A percentile compares a stretch with the other conserved stretches of the same genome.
These are phyloP conservation scores for Saturnispora besseyi DNA, from an alignment of 805 yeast species.

Conservation along the genomic window DNA sequence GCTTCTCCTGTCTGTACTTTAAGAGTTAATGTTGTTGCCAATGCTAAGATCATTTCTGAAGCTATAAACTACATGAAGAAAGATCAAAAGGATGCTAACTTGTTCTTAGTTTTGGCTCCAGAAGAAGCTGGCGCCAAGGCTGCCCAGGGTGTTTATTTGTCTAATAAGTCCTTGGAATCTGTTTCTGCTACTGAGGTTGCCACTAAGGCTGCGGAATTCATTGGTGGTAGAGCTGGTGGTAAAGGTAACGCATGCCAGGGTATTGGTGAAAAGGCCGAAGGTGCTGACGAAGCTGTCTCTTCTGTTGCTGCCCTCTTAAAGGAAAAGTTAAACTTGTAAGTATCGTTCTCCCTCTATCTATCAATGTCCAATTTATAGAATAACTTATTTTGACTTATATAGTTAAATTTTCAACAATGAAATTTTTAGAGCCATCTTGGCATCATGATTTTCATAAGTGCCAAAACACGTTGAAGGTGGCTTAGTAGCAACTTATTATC, in stretches of 20 bases:
- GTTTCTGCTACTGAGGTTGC: conserved; percentile 73
- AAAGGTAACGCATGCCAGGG: conserved; percentile 96
- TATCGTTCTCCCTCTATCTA: not conserved
- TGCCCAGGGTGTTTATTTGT: conserved; percentile 91
- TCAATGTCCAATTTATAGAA: not conserved
- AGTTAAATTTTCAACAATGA: not conserved
- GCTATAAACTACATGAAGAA: conserved; percentile 79
- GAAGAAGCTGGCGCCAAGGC: conserved; percentile 50
- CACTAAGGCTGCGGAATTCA: conserved; percentile 51
- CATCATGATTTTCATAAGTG: too few species aligned
- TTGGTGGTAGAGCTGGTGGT: conserved; percentile 99
- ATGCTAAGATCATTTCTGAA: conserved; percentile 91
- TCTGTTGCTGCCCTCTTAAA: conserved; percentile 21
- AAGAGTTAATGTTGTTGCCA: conserved; percentile 61
- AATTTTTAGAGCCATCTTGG: not conserved
- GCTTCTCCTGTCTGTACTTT: conserved; percentile 54
- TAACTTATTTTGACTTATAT: not conserved
- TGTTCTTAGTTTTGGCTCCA: conserved; percentile 70
- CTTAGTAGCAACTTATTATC: too few species aligned
- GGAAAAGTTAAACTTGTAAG: conserved; percentile 5
- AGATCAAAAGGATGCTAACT: conserved; percentile 61
- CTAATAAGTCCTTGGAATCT: conserved; percentile 57
- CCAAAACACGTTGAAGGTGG: too few species aligned
- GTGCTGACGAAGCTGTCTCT: conserved; percentile 63
- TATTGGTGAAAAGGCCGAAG: conserved; percentile 76